Evolutionary conservation across 441 rosid genomes (phyloP).

Genomic region (Populus trichocarpa): DNA sequence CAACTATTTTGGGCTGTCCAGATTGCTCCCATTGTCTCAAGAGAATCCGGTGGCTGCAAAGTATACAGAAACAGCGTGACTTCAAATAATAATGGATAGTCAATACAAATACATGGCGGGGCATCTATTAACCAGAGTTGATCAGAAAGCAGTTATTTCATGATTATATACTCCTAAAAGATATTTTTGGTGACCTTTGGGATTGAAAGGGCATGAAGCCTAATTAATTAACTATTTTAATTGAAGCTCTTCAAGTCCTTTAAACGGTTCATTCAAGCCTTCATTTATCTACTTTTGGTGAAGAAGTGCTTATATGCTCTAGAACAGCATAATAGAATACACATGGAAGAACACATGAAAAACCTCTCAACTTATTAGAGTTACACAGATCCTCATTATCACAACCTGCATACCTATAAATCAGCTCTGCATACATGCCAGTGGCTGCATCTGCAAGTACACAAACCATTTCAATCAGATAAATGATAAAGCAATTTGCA

Average conservation of each 20-base stretch:
- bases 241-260: not conserved
- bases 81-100: slow-evolving; percentile 8
- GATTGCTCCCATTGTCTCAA: slow-evolving; percentile 78
- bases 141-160: slow-evolving; percentile 1
- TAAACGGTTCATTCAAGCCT: not conserved
- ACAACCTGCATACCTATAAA: slow-evolving; percentile 55
- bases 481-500: not conserved
- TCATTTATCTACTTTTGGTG: not conserved
- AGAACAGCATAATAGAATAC: not conserved
- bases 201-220: not conserved
- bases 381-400: not conserved
- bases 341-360: not conserved
- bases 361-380: not conserved
- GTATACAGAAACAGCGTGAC: slow-evolving; percentile 5
- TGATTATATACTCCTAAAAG: not conserved
- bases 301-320: not conserved
- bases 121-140: not conserved
- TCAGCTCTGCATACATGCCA: slow-evolving; percentile 76
- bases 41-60: slow-evolving; percentile 58
- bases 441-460: slow-evolving; percentile 77
- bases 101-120: not conserved
- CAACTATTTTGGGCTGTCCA: slow-evolving; percentile 90
- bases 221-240: not conserved
- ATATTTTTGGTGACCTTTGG: not conserved
- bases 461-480: slow-evolving; percentile 1